Conservation (phyloP, 805 yeast species). For the Cyberlindnera lachancei region DNA sequence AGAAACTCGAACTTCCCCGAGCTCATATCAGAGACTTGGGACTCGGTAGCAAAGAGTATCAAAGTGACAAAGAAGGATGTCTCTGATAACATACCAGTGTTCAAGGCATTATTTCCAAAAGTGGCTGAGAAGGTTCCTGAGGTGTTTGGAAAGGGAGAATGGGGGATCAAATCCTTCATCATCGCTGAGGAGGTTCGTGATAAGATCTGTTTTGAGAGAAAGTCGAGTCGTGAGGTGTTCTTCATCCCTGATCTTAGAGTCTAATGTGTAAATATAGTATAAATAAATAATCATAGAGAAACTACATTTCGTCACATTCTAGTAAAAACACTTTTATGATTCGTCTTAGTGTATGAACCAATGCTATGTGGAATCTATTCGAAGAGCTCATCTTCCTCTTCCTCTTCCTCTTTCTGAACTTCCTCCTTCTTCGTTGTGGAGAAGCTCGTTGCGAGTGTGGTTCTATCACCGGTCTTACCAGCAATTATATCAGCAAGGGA, state of each 20-base stretch:
- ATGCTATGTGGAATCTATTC: constrained; percentile 8
- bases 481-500: constrained; percentile 39
- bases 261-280: background rate
- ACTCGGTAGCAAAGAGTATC: constrained; percentile 28
- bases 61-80: constrained; percentile 46
- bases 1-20: constrained; percentile 35
- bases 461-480: constrained; percentile 24
- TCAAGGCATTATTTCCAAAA: constrained; percentile 45
- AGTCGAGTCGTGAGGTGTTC: constrained; percentile 28
- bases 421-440: constrained; percentile 9
- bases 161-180: constrained; percentile 35
- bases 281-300: background rate
- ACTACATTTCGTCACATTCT: no score
- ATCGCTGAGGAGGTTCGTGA: constrained; percentile 47
- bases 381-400: constrained; percentile 23
- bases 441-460: constrained; percentile 12
- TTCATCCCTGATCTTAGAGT: constrained; percentile 22
- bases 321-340: background rate
- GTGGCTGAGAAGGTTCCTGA: constrained; percentile 46
- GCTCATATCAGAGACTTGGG: constrained; percentile 39
- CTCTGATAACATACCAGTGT: constrained; percentile 43
- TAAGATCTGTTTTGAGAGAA: constrained; percentile 37
- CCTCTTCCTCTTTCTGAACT: constrained; percentile 19
- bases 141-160: constrained; percentile 41
- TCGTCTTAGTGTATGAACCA: background rate